These are phyloP conservation scores for Phytophthora tentaculata DNA, from an alignment of 352 stramenopile genomes.

Conservation along the genomic window DNA sequence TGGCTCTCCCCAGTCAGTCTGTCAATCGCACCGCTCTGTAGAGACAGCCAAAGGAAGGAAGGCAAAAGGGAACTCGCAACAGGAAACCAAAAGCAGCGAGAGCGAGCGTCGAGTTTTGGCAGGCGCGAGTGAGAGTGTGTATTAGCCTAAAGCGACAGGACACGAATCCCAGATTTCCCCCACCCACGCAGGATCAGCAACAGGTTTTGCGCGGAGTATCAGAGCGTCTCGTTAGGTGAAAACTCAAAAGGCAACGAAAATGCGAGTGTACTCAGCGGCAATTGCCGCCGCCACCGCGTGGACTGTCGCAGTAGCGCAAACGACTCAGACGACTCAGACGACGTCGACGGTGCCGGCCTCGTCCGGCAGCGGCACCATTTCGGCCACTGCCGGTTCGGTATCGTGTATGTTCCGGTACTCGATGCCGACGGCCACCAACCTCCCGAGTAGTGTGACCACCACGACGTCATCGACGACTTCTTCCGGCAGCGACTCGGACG, in stretches of 20 bases:
- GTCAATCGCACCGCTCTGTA: conserved; percentile 25
- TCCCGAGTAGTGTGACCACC: conserved; percentile 40
- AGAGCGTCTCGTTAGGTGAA: conserved; percentile 21
- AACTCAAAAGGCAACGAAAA: conserved; percentile 9
- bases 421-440: conserved; percentile 60
- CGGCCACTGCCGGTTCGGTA: conserved; percentile 26
- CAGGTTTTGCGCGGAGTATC: conserved; percentile 11
- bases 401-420: conserved; percentile 63
- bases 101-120: conserved; percentile 4
- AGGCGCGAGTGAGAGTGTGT: neutral
- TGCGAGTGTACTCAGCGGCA: conserved; percentile 27
- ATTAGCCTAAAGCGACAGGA: conserved; percentile 30
- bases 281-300: conserved; percentile 20
- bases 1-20: conserved; percentile 36
- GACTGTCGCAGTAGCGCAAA: conserved; percentile 36
- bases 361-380: conserved; percentile 41
- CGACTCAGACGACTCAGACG: conserved; percentile 38
- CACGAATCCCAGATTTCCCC: neutral
- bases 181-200: conserved; percentile 9
- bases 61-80: conserved; percentile 18
- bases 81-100: conserved; percentile 11
- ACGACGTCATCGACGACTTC: conserved; percentile 17
- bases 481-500: conserved; percentile 26
- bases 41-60: conserved; percentile 11
- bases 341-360: conserved; percentile 34